These are phyloP conservation scores for Aspergillus pseudonomiae DNA, from an alignment of 2,329 filamentous ascomycete genomes.

Conservation along the genomic window DNA sequence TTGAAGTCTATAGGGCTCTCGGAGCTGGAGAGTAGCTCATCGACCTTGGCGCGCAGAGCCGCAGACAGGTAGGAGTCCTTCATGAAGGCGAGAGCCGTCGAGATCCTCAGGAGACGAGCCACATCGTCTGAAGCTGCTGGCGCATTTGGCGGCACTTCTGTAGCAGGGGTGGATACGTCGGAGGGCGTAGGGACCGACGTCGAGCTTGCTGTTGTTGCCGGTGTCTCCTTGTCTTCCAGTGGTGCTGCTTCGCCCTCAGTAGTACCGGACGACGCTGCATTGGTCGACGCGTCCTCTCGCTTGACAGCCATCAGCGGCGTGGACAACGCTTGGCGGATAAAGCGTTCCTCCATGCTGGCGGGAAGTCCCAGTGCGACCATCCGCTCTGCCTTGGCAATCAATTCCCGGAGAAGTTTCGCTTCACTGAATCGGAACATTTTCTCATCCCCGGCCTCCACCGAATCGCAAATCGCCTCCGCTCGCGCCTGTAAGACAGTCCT, in stretches of 20 bases:
- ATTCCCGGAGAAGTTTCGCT: slow-evolving; percentile 65
- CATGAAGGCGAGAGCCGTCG: slow-evolving; percentile 54
- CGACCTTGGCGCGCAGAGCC: slow-evolving; percentile 41
- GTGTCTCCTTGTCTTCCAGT: slow-evolving; percentile 33
- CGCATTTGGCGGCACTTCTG: slow-evolving; percentile 37
- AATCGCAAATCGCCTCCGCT: slow-evolving; percentile 75
- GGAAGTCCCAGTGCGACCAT: slow-evolving; percentile 71
- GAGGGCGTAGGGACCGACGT: slow-evolving; percentile 42
- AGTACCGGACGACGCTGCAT: slow-evolving; percentile 29
- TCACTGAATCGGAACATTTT: slow-evolving; percentile 80
- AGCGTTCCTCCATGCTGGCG: slow-evolving; percentile 79
- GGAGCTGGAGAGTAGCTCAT: slow-evolving; percentile 40
- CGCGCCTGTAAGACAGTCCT: slow-evolving; percentile 61
- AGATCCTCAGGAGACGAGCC: slow-evolving; percentile 50
- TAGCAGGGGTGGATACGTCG: slow-evolving; percentile 39
- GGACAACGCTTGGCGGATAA: slow-evolving; percentile 75
- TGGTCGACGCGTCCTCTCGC: slow-evolving; percentile 52
- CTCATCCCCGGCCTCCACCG: slow-evolving; percentile 80
- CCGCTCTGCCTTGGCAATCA: slow-evolving; percentile 71
- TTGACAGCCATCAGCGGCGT: slow-evolving; percentile 72
- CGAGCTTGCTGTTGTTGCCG: slow-evolving; percentile 38
- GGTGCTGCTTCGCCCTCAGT: slow-evolving; percentile 25
- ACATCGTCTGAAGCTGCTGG: slow-evolving; percentile 38
- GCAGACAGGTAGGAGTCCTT: slow-evolving; percentile 52
- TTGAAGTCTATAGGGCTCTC: slow-evolving; percentile 65